phyloP scores from a whole-genome alignment of 345 rosid genomes.

The Cochlearia excelsa region DNA sequence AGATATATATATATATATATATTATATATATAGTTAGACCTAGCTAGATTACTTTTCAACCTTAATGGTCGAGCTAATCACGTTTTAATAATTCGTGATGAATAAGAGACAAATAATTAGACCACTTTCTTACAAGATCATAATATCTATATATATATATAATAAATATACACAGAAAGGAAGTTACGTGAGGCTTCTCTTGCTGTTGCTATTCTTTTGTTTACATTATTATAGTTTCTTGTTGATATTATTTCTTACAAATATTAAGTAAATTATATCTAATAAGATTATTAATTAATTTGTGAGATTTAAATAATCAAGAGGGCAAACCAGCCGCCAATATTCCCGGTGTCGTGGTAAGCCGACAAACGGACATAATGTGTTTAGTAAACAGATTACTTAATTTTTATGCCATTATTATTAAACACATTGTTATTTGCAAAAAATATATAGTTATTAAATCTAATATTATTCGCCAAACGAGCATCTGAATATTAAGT shows the following conservation, averaged over 20 bases:
- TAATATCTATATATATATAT: not conserved
- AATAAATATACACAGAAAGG: constrained; percentile 15
- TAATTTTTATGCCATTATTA: constrained; percentile 8
- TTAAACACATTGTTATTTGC: not conserved
- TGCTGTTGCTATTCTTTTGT: constrained; percentile 6
- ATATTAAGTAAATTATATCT: not conserved
- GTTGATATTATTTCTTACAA: too few species aligned
- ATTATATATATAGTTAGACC: constrained; percentile 20
- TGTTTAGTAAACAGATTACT: constrained; percentile 26
- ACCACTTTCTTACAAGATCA: constrained; percentile 24
- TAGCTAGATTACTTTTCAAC: constrained; percentile 10
- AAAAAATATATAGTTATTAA: constrained; percentile 18
- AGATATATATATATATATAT: too few species aligned
- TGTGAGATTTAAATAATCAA: constrained; percentile 16
- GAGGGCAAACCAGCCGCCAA: constrained; percentile 38
- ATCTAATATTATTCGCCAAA: constrained; percentile 9
- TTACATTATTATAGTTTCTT: not conserved
- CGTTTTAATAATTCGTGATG: constrained; percentile 11
- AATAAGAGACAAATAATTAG: constrained; percentile 10
- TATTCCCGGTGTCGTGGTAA: constrained; percentile 37
- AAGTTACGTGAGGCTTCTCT: constrained; percentile 26
- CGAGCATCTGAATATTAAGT: not conserved
- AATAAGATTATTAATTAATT: constrained; percentile 1
- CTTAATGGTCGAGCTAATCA: constrained; percentile 33
- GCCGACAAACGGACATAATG: constrained; percentile 40